Evolutionary conservation across 768 basidiomycete species (phyloP).

Genomic region (Pleurotus platypus): DNA sequence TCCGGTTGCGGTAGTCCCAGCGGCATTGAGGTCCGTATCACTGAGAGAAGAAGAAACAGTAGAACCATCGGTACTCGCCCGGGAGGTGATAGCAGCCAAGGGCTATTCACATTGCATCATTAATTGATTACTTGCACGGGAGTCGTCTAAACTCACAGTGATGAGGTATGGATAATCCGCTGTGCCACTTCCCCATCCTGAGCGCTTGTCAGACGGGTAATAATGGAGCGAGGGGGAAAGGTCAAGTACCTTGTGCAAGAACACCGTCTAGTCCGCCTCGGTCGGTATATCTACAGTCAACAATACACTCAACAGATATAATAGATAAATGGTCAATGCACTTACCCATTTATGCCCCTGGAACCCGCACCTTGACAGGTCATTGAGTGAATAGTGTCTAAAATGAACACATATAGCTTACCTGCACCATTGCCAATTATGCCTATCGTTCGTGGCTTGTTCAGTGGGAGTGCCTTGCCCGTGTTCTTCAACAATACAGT

Average conservation of each 20-base stretch:
- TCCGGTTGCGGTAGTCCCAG: constrained; percentile 36
- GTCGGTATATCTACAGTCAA: constrained; percentile 35
- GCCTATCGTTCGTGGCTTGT: constrained; percentile 42
- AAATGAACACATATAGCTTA: not conserved
- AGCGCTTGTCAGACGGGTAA: not conserved
- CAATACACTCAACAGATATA: too few relatives aligned
- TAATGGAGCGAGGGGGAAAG: not conserved
- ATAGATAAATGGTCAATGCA: not conserved
- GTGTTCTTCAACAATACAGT: constrained; percentile 63
- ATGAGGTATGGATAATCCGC: constrained; percentile 50
- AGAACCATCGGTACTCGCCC: constrained; percentile 34
- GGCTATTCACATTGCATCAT: constrained; percentile 22
- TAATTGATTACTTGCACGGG: too few relatives aligned
- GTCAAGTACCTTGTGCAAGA: constrained; percentile 55
- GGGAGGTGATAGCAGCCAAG: constrained; percentile 39
- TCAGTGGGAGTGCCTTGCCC: constrained; percentile 40
- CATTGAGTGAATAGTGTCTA: not conserved
- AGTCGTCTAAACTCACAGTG: constrained; percentile 21
- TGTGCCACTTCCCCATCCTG: constrained; percentile 51
- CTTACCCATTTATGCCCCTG: constrained; percentile 52
- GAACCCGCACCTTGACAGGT: constrained; percentile 28
- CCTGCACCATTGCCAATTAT: constrained; percentile 60
- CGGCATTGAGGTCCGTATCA: constrained; percentile 46
- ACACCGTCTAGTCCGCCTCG: constrained; percentile 56
- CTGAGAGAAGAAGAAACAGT: constrained; percentile 43